Evolutionary conservation across 257 asterid genomes (phyloP).

Genomic region (Solanum sitiens): DNA sequence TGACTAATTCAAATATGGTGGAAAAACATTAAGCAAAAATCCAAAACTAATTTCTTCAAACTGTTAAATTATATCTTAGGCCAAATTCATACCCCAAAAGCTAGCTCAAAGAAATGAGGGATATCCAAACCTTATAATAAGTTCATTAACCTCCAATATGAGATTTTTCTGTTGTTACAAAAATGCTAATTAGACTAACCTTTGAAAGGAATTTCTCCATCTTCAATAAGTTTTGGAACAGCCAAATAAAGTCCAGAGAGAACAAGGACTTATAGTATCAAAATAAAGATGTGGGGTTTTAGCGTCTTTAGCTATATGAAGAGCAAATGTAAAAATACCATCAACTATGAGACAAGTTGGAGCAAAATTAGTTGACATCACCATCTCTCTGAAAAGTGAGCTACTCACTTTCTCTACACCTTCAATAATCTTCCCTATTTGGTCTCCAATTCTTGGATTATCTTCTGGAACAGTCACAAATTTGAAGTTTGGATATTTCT

Average conservation of each 20-base stretch:
- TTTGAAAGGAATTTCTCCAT: slow-evolving; percentile 18
- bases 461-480: not conserved
- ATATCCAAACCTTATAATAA: no score
- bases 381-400: slow-evolving; percentile 10
- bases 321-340: not conserved
- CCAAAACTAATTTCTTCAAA: not conserved
- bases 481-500: slow-evolving; percentile 1
- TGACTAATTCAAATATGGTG: not conserved
- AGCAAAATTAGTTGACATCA: not conserved
- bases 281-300: slow-evolving; percentile 6
- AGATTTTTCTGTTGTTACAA: no score
- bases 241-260: slow-evolving; percentile 16
- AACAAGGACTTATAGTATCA: slow-evolving; percentile 11
- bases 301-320: slow-evolving; percentile 1
- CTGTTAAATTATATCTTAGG: no score
- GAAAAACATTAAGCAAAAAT: not conserved
- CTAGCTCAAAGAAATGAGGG: no score
- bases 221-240: slow-evolving; percentile 11
- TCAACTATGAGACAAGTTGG: slow-evolving; percentile 11
- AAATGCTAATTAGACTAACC: not conserved
- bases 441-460: not conserved
- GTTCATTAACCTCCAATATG: no score
- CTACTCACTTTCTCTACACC: not conserved
- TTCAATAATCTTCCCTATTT: not conserved
- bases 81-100: no score